Conservation (phyloP, 345 rosid genomes). For the Trapa bicornis region DNA sequence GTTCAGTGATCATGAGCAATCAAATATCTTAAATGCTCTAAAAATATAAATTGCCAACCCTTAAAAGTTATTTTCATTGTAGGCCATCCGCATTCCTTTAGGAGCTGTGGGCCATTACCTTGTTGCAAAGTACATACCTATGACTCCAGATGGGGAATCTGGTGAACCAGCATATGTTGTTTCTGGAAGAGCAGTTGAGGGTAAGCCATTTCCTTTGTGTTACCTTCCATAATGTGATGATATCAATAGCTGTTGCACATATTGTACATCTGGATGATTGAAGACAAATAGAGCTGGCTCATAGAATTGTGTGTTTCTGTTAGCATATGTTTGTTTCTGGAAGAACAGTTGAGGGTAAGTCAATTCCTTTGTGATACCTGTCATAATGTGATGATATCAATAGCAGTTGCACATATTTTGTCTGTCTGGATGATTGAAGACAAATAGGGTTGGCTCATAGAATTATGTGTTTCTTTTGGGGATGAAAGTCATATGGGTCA, state of each 20-base stretch:
- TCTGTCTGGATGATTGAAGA: background rate
- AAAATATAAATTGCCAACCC: too few species aligned
- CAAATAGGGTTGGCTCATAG: background rate
- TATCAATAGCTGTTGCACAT: background rate
- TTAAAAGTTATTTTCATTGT: background rate
- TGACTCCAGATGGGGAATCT: conserved; percentile 71
- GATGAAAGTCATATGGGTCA: background rate
- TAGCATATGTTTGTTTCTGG: conserved; percentile 55
- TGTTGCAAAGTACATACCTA: conserved; percentile 82
- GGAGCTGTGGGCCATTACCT: conserved; percentile 83
- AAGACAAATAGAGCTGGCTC: background rate
- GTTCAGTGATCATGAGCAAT: too few species aligned
- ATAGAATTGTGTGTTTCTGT: too few species aligned
- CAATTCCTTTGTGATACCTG: background rate
- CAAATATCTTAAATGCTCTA: too few species aligned
- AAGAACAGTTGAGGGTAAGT: conserved; percentile 67
- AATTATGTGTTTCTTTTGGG: background rate
- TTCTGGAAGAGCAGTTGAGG: conserved; percentile 61
- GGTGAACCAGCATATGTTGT: conserved; percentile 74
- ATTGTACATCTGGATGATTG: background rate
- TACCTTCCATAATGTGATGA: background rate
- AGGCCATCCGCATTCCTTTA: conserved; percentile 91
- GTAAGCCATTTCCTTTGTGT: conserved; percentile 29
- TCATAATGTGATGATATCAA: background rate
- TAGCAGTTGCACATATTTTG: background rate